Percentiles rank a stretch among this genome's conserved stretches.
Evolutionary conservation across 2,329 filamentous ascomycete species (phyloP).

Genomic region (Ceratocystis huliohia): DNA sequence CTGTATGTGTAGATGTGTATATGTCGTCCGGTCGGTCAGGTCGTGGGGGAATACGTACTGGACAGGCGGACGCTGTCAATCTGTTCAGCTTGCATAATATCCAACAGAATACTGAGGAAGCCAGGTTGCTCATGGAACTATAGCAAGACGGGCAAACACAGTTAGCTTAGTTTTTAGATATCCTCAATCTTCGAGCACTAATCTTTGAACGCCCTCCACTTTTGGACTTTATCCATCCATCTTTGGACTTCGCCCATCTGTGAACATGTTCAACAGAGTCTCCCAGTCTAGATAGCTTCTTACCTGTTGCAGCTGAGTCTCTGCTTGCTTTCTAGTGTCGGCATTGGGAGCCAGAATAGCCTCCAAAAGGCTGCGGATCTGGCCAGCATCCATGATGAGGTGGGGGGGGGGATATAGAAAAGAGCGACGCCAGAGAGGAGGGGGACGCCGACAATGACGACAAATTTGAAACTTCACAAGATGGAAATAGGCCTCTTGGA

Average conservation of each 20-base stretch:
- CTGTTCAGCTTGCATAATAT: slow-evolving; percentile 81
- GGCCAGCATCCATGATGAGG: slow-evolving; percentile 56
- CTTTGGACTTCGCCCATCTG: neutral
- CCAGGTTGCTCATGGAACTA: slow-evolving; percentile 83
- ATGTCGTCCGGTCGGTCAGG: slow-evolving; percentile 4
- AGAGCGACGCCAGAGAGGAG: neutral
- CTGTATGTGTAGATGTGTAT: neutral
- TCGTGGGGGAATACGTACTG: slow-evolving; percentile 46
- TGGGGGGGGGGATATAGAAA: slow-evolving; percentile 23
- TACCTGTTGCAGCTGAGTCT: slow-evolving; percentile 73
- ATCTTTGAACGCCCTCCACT: too few species aligned
- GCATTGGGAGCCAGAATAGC: slow-evolving; percentile 63
- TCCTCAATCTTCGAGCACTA: too few species aligned
- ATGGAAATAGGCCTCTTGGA: neutral
- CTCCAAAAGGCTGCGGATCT: slow-evolving; percentile 62
- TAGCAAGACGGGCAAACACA: slow-evolving; percentile 1
- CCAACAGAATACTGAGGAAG: slow-evolving; percentile 80
- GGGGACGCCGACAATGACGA: neutral
- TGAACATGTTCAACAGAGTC: neutral
- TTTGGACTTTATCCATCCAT: too few species aligned
- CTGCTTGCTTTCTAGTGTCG: slow-evolving; percentile 62
- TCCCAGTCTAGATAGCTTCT: slow-evolving; percentile 25
- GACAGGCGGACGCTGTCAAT: slow-evolving; percentile 74
- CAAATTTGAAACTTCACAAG: neutral
- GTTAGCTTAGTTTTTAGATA: neutral